A percentile compares a stretch with the other conserved stretches of the same genome.
Conservation (phyloP, 805 yeast species). For the Hanseniaspora valbyensis region DNA sequence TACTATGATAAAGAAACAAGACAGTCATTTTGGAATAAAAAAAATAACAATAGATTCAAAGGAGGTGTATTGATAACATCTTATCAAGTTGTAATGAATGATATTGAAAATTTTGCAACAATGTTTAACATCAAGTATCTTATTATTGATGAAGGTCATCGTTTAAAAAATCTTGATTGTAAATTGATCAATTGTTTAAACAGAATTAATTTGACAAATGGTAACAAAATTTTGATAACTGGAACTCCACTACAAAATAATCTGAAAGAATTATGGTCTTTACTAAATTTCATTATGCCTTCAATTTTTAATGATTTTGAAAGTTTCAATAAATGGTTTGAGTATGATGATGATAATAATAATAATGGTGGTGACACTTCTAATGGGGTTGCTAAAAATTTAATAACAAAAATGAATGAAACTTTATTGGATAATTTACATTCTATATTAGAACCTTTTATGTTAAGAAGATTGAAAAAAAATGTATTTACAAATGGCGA, state of each 20-base stretch:
- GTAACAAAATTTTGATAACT: constrained; percentile 69
- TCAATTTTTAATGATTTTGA: constrained; percentile 86
- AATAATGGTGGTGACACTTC: constrained; percentile 22
- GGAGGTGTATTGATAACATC: constrained; percentile 61
- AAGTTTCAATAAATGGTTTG: constrained; percentile 89
- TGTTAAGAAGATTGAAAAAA: constrained; percentile 68
- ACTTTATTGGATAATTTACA: constrained; percentile 67
- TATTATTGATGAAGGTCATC: constrained; percentile 92
- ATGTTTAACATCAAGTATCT: constrained; percentile 59
- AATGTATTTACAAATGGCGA: constrained; percentile 47
- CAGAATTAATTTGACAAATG: constrained; percentile 37
- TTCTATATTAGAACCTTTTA: constrained; percentile 77
- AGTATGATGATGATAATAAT: constrained; percentile 45
- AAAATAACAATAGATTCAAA: constrained; percentile 8
- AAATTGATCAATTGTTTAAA: constrained; percentile 62
- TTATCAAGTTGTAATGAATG: constrained; percentile 69
- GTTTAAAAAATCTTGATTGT: constrained; percentile 77
- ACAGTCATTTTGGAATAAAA: constrained; percentile 18
- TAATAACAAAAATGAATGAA: constrained; percentile 38
- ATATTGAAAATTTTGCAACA: constrained; percentile 43
- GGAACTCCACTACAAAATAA: constrained; percentile 97
- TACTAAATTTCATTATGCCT: constrained; percentile 81
- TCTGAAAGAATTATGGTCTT: constrained; percentile 80
- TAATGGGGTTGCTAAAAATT: too few species aligned
- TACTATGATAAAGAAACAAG: constrained; percentile 56